These are phyloP conservation scores for Aspergillus ruber DNA, from an alignment of 2,329 filamentous ascomycete genomes.

Conservation along the genomic window DNA sequence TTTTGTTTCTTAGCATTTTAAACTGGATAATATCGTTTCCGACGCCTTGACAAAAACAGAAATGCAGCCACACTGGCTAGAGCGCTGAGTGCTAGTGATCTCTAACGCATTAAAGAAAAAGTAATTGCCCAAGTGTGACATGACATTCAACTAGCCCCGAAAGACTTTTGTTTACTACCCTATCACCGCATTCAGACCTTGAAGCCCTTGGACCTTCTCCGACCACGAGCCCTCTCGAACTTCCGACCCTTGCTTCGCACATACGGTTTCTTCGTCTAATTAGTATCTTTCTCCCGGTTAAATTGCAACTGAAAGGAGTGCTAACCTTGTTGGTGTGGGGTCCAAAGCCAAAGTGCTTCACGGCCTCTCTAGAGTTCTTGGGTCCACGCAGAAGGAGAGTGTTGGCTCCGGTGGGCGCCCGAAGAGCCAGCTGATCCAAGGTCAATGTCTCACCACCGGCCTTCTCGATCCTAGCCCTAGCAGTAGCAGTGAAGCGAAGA, in stretches of 20 bases:
- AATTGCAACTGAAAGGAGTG: constrained; percentile 5
- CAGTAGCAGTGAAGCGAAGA: constrained; percentile 92
- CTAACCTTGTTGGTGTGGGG: constrained; percentile 94
- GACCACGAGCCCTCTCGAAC: constrained; percentile 98
- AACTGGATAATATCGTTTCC: background rate
- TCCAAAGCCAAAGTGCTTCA: constrained; percentile 99
- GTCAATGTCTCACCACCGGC: constrained; percentile 94
- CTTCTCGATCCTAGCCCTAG: constrained; percentile 85
- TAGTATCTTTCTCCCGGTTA: constrained; percentile 7
- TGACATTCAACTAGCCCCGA: background rate
- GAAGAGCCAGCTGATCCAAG: constrained; percentile 92
- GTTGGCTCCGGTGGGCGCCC: constrained; percentile 92
- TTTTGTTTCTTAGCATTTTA: background rate
- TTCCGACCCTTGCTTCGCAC: constrained; percentile 98
- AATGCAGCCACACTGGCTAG: background rate
- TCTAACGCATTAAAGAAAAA: background rate
- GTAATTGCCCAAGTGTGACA: background rate
- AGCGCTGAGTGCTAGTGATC: background rate
- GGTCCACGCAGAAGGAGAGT: constrained; percentile 94
- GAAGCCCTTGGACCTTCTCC: constrained; percentile 97
- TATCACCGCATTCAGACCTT: constrained; percentile 71
- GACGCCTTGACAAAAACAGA: background rate
- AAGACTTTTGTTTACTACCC: background rate
- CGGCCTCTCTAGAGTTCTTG: constrained; percentile 95
- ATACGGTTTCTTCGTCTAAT: constrained; percentile 70